Conservation (phyloP, 2,329 filamentous ascomycete genomes). For the Penicillium brasilianum region DNA sequence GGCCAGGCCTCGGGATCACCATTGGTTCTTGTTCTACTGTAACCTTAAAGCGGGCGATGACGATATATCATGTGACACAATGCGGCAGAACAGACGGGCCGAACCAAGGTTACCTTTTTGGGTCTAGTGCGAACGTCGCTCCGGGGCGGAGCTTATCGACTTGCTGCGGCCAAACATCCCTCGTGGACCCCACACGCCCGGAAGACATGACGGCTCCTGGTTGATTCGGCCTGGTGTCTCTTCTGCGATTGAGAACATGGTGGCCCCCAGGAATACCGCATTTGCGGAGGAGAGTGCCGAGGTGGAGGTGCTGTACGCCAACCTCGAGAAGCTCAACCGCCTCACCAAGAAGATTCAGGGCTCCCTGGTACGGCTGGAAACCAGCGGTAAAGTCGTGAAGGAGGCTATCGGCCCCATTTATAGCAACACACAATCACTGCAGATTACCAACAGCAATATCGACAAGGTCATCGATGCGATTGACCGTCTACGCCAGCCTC, state of each 20-base stretch:
- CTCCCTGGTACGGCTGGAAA: constrained; percentile 80
- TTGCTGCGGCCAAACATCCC: constrained; percentile 19
- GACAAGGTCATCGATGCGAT: constrained; percentile 86
- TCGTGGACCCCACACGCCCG: constrained; percentile 24
- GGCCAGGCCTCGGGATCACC: constrained; percentile 25
- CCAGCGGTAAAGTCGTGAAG: constrained; percentile 86
- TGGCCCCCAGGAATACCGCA: constrained; percentile 60
- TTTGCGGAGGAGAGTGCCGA: constrained; percentile 71
- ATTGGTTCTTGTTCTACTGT: constrained; percentile 14
- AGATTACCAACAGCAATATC: constrained; percentile 87
- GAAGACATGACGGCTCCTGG: constrained; percentile 28
- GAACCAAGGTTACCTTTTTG: constrained; percentile 11
- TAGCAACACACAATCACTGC: constrained; percentile 86
- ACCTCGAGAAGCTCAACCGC: constrained; percentile 87
- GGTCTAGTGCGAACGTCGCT: constrained; percentile 30
- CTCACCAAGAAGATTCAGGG: constrained; percentile 95
- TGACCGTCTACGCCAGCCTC: constrained; percentile 84
- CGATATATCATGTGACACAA: constrained; percentile 34
- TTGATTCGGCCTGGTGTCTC: constrained; percentile 23
- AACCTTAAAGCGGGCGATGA: constrained; percentile 28
- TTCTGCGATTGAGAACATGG: constrained; percentile 49
- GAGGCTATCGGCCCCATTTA: constrained; percentile 92
- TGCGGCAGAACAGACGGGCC: constrained; percentile 27
- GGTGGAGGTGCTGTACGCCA: constrained; percentile 69
- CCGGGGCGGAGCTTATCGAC: constrained; percentile 29